Conservation (phyloP, 2,329 filamentous ascomycete species). For the Sclerotinia nivalis region DNA sequence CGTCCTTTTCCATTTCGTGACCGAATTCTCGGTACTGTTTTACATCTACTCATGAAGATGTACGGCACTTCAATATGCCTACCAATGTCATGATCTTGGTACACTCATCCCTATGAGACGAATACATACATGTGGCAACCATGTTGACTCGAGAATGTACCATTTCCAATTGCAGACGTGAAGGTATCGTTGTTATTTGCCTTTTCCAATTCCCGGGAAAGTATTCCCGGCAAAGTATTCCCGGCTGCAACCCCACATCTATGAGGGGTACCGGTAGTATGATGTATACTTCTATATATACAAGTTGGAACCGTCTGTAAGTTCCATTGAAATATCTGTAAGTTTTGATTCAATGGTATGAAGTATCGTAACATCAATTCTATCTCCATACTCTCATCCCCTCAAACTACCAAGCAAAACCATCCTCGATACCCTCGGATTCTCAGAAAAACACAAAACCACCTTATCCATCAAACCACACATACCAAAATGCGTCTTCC, state of each 20-base stretch:
- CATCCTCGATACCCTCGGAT: not conserved
- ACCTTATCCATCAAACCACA: conserved; percentile 5
- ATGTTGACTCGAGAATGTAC: not conserved
- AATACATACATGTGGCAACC: not conserved
- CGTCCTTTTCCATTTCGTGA: not conserved
- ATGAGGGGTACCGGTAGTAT: conserved; percentile 9
- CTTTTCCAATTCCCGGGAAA: conserved; percentile 15
- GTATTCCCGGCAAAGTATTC: conserved; percentile 23
- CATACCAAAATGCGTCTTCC: conserved; percentile 61
- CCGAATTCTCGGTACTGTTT: not conserved
- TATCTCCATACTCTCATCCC: not conserved
- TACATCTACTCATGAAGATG: not conserved
- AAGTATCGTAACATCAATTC: not conserved
- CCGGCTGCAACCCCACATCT: conserved; percentile 19
- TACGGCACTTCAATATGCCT: not conserved
- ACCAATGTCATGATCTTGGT: not conserved
- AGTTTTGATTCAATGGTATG: conserved; percentile 1
- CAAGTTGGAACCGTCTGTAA: not conserved
- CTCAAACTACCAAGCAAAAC: conserved; percentile 1
- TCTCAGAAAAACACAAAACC: not conserved
- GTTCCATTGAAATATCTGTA: not conserved
- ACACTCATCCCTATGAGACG: not conserved
- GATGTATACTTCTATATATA: conserved; percentile 2
- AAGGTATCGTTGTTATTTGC: not conserved
- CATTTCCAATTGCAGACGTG: not conserved